Base-by-base conservation (phyloP, 805 yeast species). In the Saccharomyces eubayanus region DNA sequence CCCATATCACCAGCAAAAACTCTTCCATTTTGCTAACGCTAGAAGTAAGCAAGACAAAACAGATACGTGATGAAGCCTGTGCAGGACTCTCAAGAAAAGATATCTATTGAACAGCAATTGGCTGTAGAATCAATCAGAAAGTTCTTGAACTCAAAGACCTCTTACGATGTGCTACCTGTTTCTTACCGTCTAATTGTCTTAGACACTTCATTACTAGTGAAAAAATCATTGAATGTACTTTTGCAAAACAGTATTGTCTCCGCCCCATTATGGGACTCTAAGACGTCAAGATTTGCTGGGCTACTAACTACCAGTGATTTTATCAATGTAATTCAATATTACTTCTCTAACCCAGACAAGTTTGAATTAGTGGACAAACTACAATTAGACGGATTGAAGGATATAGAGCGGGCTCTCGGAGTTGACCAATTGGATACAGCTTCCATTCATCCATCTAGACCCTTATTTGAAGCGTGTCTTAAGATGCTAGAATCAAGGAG, bases 111-210 rank as follows among this genome's bases (percentile, higher is more conserved):
- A 63, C 96, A 89, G 66, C 76, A 75, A 56, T 71, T 79, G n/a
- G 96, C 94, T 0, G 78, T 89, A 55, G 81, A 82, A 60, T 89
- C 96, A 20, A 94, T 94, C 56, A 76, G 97, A 49, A 74, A 82
- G 31, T 94, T 94, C 64, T 74, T 94, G 46, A 86, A 89, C 64
- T 84, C 94, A 49, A 92, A 92, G 68, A 91, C 96, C 0, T 89
- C 97, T 1, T 94, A 94, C 69, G 99, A 94, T 65, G 99, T 94
- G 24, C 77, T 94, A 46, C 99, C 99, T 2, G 98, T 94, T 36
- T 85, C 96, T 21, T 94, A 92, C 69, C 77, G 97, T 62, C 77
- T 94, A 63, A 87, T 94, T 53, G 98, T 94, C 48, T 81, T 94
- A 62, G 99, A 94, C 68, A 91, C 98, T 1, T 82, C 96, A 5